Percentiles rank a stretch among this genome's conserved stretches.
phyloP scores from a whole-genome alignment of 306 rosid species.

The Coriaria nepalensis region DNA sequence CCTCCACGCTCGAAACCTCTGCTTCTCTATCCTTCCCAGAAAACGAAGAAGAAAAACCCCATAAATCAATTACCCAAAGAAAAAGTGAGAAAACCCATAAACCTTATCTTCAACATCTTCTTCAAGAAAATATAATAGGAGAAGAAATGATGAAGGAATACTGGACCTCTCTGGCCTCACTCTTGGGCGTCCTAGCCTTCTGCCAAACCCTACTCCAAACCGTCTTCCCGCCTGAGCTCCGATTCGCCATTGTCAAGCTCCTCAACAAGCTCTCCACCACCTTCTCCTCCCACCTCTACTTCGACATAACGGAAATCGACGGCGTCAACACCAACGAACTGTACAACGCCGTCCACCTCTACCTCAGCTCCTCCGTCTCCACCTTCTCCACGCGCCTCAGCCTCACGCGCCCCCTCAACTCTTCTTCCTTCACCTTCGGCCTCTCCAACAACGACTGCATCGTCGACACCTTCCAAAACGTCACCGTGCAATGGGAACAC shows the following conservation, averaged over 20 bases:
- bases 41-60: no score
- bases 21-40: not conserved
- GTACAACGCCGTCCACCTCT: slow-evolving; percentile 87
- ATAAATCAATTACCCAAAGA: no score
- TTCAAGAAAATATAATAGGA: not conserved
- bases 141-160: slow-evolving; percentile 41
- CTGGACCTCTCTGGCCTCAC: slow-evolving; percentile 77
- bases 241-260: slow-evolving; percentile 42
- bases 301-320: slow-evolving; percentile 82
- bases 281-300: slow-evolving; percentile 64
- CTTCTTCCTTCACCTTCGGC: slow-evolving; percentile 66
- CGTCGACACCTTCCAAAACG: slow-evolving; percentile 55
- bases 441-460: slow-evolving; percentile 80
- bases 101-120: not conserved
- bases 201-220: slow-evolving; percentile 61
- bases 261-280: slow-evolving; percentile 34
- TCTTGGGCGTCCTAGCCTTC: slow-evolving; percentile 70
- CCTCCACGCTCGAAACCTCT: not conserved
- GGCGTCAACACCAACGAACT: slow-evolving; percentile 97
- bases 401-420: slow-evolving; percentile 67
- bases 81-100: no score
- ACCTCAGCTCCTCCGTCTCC: slow-evolving; percentile 64
- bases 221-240: slow-evolving; percentile 79
- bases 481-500: slow-evolving; percentile 70
- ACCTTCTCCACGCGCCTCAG: slow-evolving; percentile 45